Conservation (phyloP, 768 basidiomycete species). For the Boletus pseudo-olivaceus region DNA sequence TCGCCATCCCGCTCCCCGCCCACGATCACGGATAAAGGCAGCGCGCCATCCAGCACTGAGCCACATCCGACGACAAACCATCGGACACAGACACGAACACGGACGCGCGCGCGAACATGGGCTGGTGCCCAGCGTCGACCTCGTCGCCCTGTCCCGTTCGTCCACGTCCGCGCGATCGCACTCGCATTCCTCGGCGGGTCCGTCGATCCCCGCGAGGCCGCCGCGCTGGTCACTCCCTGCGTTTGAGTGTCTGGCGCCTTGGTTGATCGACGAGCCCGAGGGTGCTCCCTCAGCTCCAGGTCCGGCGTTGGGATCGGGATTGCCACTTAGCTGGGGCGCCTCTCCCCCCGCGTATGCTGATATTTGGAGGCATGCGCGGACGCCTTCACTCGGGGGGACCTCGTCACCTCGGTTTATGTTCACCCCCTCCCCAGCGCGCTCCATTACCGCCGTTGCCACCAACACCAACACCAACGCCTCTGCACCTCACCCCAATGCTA, state of each 20-base stretch:
- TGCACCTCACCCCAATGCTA: no score
- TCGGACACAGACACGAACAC: not conserved
- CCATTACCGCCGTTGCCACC: not conserved
- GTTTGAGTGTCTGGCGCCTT: not conserved
- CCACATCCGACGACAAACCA: constrained; percentile 18
- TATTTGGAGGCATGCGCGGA: not conserved
- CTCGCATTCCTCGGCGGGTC: constrained; percentile 5
- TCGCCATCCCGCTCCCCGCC: not conserved
- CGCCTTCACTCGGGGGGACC: not conserved
- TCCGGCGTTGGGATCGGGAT: not conserved
- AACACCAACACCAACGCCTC: not conserved
- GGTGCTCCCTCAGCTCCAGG: not conserved
- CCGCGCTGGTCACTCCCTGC: constrained; percentile 22
- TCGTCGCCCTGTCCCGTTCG: constrained; percentile 14
- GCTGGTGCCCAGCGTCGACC: constrained; percentile 22
- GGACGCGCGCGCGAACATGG: not conserved
- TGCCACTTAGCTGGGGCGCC: not conserved
- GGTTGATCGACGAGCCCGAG: not conserved
- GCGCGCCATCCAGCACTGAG: constrained; percentile 8
- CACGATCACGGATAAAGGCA: not conserved
- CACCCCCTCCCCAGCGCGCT: constrained; percentile 7
- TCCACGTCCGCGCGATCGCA: constrained; percentile 11
- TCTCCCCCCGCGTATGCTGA: not conserved
- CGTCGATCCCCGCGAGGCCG: not conserved
- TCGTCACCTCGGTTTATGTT: not conserved